Base-by-base conservation (phyloP, 805 yeast species). In the Suhomyces faveliae region DNA sequence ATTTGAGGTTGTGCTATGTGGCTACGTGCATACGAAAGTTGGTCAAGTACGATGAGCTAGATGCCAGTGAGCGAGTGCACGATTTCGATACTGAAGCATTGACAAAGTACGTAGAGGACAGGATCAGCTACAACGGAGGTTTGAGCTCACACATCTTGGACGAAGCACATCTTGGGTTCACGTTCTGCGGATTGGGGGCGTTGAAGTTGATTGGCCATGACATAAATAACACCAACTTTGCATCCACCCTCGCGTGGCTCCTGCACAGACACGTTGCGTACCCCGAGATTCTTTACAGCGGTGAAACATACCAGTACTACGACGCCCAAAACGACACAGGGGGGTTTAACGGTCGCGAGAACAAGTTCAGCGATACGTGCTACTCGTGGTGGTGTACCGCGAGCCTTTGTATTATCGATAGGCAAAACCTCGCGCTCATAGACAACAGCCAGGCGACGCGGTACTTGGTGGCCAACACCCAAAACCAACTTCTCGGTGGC, bases 101-200 rank as follows among this genome's bases (percentile, higher is more conserved):
- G 24, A 60, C 61, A 3, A 47, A 50, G 0, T 82, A 73, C 59
- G 54, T 73, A 5, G 35, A 60, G 3, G 46, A 42, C 6, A 48
- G 70, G 35, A 49, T 66, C 22, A 62, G 59, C 46, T 75, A 65
- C 54, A 82, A 78, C 57, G 97, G 97, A 1, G 97, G 96, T 0
- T 65, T 88, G 40, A 86, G 91, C 4, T 76, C 78, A 20, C 40
- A 51, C 6, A 63, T 68, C 3, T 59, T 61, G 33, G 66, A 72
- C 11, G 99, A 92, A 63, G 73, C 90, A 2, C 97, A 92, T 66
- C 83, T 89, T 6, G 99, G 98, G 0, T 74, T 87, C 50, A 86
- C 96, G 0, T 92, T 81, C 59, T 91, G 97, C 67, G 96, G 87
- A 0, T 56, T 91, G 20, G 85, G 86, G 0, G 64, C 87, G 1